phyloP scores from a whole-genome alignment of 768 basidiomycete genomes.

The Podaxis mareebaensis region DNA sequence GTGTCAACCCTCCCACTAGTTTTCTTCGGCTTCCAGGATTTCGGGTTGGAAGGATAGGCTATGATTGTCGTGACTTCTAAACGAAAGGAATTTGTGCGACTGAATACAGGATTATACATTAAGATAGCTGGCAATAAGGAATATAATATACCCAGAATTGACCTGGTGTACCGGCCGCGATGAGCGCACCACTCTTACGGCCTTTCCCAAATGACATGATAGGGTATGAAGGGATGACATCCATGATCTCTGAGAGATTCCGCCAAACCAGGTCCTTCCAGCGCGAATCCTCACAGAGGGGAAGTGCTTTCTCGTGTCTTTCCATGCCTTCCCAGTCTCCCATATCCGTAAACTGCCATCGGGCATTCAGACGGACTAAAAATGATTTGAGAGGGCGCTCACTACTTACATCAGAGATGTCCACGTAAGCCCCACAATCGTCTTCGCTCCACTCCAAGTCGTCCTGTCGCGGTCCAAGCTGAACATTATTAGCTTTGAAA shows the following conservation, averaged over 20 bases:
- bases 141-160: neutral
- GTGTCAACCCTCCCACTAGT: no score
- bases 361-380: slow-evolving; percentile 31
- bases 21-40: no score
- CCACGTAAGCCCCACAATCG: neutral
- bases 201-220: neutral
- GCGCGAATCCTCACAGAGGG: neutral
- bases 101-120: neutral
- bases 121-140: neutral
- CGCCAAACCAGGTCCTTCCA: neutral
- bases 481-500: neutral
- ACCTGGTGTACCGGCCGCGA: neutral
- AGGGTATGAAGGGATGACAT: neutral
- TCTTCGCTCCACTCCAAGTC: neutral
- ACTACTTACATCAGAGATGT: neutral
- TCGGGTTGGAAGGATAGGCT: no score
- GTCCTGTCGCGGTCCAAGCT: neutral
- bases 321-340: neutral
- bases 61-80: no score
- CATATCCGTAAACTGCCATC: slow-evolving; percentile 24
- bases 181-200: neutral
- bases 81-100: neutral
- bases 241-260: neutral
- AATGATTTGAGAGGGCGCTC: neutral
- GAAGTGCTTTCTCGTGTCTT: neutral